Conservation (phyloP, 768 basidiomycete genomes). For the Leccinum arenicola region DNA sequence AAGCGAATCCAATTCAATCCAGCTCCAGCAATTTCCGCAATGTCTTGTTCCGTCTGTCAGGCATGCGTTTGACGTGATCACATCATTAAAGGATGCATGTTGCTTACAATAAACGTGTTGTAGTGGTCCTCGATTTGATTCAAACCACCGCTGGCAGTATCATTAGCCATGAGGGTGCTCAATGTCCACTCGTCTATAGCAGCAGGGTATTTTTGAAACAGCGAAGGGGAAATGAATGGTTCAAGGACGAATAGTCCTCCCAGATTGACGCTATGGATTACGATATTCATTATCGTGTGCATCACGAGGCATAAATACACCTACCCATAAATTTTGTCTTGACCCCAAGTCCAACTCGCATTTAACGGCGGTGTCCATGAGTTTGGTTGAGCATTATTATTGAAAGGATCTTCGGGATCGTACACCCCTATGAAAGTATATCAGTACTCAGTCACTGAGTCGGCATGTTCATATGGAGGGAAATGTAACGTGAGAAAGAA, state of each 20-base stretch:
- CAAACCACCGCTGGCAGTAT: constrained; percentile 61
- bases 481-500: not conserved
- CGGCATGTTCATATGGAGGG: not conserved
- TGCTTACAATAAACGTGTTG: constrained; percentile 73
- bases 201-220: constrained; percentile 58
- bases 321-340: constrained; percentile 60
- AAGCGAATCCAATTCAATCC: constrained; percentile 84
- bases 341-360: constrained; percentile 67
- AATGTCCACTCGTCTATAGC: constrained; percentile 69
- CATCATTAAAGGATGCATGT: not conserved
- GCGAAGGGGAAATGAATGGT: constrained; percentile 68
- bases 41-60: constrained; percentile 79
- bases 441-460: not conserved
- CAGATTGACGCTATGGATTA: constrained; percentile 53
- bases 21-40: constrained; percentile 84
- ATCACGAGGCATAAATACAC: constrained; percentile 22
- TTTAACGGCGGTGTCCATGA: constrained; percentile 80
- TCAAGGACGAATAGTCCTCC: constrained; percentile 78
- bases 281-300: constrained; percentile 10
- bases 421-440: constrained; percentile 45
- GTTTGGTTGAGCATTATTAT: constrained; percentile 70
- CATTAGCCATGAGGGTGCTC: constrained; percentile 60
- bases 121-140: constrained; percentile 74
- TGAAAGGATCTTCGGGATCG: constrained; percentile 73
- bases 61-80: not conserved